phyloP scores from a whole-genome alignment of 1,284 basidiomycete species.

The Sanghuangporus weigelae region DNA sequence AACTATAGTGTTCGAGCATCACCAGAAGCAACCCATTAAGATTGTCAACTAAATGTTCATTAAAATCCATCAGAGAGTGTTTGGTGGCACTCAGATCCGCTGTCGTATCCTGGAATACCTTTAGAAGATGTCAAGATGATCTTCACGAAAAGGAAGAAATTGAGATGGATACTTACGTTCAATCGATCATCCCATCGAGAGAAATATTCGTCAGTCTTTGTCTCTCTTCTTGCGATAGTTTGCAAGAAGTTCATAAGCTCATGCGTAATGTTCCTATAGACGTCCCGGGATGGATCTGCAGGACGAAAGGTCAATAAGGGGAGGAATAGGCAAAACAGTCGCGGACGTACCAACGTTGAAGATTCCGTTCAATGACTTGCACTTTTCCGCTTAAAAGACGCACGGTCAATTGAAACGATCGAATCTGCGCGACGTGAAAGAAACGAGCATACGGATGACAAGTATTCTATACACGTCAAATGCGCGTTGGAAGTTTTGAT shows the following conservation, averaged over 20 bases:
- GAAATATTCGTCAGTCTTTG: background rate
- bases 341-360: constrained; percentile 8
- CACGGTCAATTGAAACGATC: background rate
- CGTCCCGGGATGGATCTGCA: constrained; percentile 1
- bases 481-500: constrained; percentile 11
- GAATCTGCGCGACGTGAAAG: background rate
- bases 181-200: constrained; percentile 1
- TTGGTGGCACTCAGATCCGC: constrained; percentile 1
- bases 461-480: constrained; percentile 11
- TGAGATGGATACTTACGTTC: background rate
- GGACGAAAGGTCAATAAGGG: background rate
- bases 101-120: background rate
- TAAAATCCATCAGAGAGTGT: background rate
- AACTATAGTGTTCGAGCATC: background rate
- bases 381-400: constrained; percentile 4
- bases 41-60: background rate
- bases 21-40: background rate
- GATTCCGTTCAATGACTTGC: constrained; percentile 10
- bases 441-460: constrained; percentile 2
- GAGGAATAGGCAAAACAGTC: background rate
- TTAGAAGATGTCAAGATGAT: background rate
- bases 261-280: constrained; percentile 4
- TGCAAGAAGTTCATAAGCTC: constrained; percentile 2
- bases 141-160: background rate
- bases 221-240: constrained; percentile 3